These are phyloP conservation scores for Backusella macrospora DNA, from an alignment of 192 early-diverging fungal genomes.

Conservation along the genomic window DNA sequence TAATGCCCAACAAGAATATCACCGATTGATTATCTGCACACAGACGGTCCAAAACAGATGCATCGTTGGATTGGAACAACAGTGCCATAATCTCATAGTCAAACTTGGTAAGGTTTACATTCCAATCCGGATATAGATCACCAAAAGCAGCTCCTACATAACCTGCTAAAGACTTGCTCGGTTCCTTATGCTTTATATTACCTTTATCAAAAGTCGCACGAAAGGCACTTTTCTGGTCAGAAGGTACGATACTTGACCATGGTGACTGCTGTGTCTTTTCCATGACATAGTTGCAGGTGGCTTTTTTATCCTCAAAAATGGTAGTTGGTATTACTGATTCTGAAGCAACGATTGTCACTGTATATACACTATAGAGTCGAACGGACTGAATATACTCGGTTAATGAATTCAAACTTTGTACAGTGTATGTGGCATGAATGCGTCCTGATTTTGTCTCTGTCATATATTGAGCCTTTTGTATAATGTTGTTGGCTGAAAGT, in stretches of 20 bases:
- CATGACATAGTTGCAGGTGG: conserved; percentile 1
- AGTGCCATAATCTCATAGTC: conserved; percentile 43
- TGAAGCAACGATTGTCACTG: not conserved
- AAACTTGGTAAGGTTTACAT: conserved; percentile 44
- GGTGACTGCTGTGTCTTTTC: not conserved
- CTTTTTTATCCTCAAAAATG: conserved; percentile 15
- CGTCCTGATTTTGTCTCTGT: conserved; percentile 12
- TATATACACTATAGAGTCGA: conserved; percentile 7
- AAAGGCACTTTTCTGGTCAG: conserved; percentile 1
- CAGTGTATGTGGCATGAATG: not conserved
- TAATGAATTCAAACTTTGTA: not conserved
- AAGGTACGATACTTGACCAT: conserved; percentile 5
- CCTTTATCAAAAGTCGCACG: conserved; percentile 31
- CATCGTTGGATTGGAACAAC: conserved; percentile 27
- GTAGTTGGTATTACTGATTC: not conserved
- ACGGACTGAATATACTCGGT: not conserved
- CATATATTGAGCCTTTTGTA: not conserved
- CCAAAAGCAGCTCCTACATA: conserved; percentile 26
- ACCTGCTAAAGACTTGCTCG: conserved; percentile 21
- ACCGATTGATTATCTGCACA: not conserved
- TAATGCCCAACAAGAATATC: conserved; percentile 13
- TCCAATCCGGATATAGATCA: conserved; percentile 40
- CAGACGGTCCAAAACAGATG: not conserved
- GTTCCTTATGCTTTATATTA: conserved; percentile 12
- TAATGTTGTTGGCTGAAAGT: not conserved